Evolutionary conservation across 768 basidiomycete genomes (phyloP).

Genomic region (Xanthoconium purpureum): DNA sequence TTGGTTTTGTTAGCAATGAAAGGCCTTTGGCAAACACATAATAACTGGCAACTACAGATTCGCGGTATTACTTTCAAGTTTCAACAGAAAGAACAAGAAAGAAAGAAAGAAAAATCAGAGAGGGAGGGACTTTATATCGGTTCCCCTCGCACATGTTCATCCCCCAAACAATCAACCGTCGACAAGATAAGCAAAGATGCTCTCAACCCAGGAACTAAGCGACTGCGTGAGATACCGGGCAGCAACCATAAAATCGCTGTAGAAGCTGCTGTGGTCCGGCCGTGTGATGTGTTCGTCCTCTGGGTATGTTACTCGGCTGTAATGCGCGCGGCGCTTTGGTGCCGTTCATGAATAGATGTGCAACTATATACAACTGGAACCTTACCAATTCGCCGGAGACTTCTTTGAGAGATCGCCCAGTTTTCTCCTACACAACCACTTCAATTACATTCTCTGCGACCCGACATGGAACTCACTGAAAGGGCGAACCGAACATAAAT

Average conservation of each 20-base stretch:
- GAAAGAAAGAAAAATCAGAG: no score
- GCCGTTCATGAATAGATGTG: neutral
- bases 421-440: slow-evolving; percentile 6
- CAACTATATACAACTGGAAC: neutral
- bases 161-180: neutral
- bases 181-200: slow-evolving; percentile 1
- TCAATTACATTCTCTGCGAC: neutral
- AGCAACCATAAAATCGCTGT: neutral
- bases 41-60: neutral
- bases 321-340: neutral
- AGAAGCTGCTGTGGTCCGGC: neutral
- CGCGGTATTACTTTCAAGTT: no score
- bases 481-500: slow-evolving; percentile 11
- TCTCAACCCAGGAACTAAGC: neutral
- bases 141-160: neutral
- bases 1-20: slow-evolving; percentile 19
- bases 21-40: slow-evolving; percentile 6
- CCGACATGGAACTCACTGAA: slow-evolving; percentile 1
- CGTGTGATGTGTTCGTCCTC: neutral
- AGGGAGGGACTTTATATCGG: no score
- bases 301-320: no score
- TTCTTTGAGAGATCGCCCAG: slow-evolving; percentile 3
- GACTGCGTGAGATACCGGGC: neutral
- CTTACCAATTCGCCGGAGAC: neutral
- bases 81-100: no score